These are phyloP conservation scores for Alternaria sp. DNA, from an alignment of 2,329 filamentous ascomycete species.

Conservation along the genomic window DNA sequence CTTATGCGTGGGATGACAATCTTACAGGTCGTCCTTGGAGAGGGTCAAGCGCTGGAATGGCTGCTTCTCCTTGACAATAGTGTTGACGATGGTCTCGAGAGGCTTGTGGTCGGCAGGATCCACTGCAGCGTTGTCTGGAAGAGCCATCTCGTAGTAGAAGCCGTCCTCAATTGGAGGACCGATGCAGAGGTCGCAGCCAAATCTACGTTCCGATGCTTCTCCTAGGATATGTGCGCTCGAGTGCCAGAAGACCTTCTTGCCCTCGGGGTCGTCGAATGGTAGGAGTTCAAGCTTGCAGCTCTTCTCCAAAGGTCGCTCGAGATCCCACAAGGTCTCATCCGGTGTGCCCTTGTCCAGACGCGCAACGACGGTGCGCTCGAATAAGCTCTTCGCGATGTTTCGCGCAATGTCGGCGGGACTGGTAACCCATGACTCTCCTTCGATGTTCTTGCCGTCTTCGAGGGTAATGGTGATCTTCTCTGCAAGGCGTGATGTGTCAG, in stretches of 20 bases:
- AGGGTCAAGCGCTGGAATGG: constrained; percentile 88
- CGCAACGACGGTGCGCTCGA: constrained; percentile 85
- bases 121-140: constrained; percentile 73
- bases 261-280: constrained; percentile 76
- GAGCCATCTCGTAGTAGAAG: constrained; percentile 97
- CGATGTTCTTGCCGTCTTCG: constrained; percentile 71
- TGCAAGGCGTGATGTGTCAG: constrained; percentile 26
- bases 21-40: constrained; percentile 79
- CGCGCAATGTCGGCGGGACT: constrained; percentile 80
- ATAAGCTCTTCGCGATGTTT: constrained; percentile 82
- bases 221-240: constrained; percentile 95
- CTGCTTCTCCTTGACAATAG: constrained; percentile 96
- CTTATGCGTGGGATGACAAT: background rate
- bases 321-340: constrained; percentile 82
- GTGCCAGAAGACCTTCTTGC: constrained; percentile 98
- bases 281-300: constrained; percentile 85
- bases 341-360: constrained; percentile 79
- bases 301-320: constrained; percentile 87
- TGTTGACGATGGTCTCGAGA: constrained; percentile 78
- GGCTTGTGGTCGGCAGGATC: constrained; percentile 81
- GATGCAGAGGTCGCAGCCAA: constrained; percentile 90
- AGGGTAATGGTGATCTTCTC: constrained; percentile 77
- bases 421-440: constrained; percentile 88
- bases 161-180: constrained; percentile 90
- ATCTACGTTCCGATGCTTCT: constrained; percentile 88